A percentile compares a stretch with the other conserved stretches of the same genome.
These are phyloP conservation scores for Rhizopus stolonifer DNA, from an alignment of 371 early-diverging fungal species.

Conservation along the genomic window DNA sequence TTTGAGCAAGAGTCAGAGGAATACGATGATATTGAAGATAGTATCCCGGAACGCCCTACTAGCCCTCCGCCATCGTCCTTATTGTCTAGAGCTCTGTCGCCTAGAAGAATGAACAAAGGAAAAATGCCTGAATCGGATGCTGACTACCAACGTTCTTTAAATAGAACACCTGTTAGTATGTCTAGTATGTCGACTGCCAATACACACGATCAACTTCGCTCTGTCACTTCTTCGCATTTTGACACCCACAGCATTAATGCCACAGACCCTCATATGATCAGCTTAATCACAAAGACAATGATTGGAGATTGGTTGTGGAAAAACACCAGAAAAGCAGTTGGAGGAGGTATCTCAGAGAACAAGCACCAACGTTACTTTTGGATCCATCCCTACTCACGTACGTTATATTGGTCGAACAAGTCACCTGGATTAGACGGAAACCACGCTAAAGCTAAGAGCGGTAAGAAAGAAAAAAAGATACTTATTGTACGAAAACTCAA, in stretches of 20 bases:
- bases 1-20: conserved; percentile 17
- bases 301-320: conserved; percentile 73
- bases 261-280: conserved; percentile 27
- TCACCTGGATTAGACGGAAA: conserved; percentile 76
- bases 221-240: conserved; percentile 16
- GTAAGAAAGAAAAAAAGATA: conserved; percentile 24
- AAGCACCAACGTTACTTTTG: conserved; percentile 71
- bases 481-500: not conserved
- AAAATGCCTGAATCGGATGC: conserved; percentile 7
- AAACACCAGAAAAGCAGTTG: conserved; percentile 58
- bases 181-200: conserved; percentile 30
- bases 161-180: conserved; percentile 9
- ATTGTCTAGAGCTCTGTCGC: conserved; percentile 20
- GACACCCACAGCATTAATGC: conserved; percentile 13
- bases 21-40: conserved; percentile 1
- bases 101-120: conserved; percentile 13
- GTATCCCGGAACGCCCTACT: conserved; percentile 26
- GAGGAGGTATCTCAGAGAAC: conserved; percentile 54
- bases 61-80: conserved; percentile 33
- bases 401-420: conserved; percentile 68
- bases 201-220: conserved; percentile 24
- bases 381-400: conserved; percentile 75
- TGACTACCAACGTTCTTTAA: conserved; percentile 2
- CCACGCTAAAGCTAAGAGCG: conserved; percentile 56
- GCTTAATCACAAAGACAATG: conserved; percentile 77